These are phyloP conservation scores for Acer negundo DNA, from an alignment of 345 rosid species.

Conservation along the genomic window DNA sequence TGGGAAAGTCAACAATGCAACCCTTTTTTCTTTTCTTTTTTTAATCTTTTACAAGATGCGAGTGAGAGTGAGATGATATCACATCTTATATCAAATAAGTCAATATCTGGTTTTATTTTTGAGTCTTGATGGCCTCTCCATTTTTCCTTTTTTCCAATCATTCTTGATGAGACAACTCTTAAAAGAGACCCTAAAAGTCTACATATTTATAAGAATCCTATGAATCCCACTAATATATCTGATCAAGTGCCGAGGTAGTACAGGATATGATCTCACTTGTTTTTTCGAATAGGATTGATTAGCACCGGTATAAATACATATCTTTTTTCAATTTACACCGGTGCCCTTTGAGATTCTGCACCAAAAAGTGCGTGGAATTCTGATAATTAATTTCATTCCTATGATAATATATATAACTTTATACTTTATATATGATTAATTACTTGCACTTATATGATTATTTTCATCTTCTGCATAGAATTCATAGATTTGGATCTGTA, in stretches of 20 bases:
- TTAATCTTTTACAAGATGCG: not conserved
- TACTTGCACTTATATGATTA: not conserved
- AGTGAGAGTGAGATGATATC: not conserved
- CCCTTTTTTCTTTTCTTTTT: not conserved
- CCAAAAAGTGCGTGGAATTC: no score
- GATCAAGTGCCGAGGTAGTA: no score
- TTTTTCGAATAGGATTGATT: no score
- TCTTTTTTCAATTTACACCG: no score
- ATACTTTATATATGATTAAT: not conserved
- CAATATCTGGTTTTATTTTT: not conserved
- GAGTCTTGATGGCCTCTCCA: not conserved
- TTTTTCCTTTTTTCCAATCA: not conserved
- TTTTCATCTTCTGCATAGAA: conserved; percentile 2
- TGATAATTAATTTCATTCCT: no score
- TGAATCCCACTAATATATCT: no score
- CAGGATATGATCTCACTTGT: no score
- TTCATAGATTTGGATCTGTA: conserved; percentile 17
- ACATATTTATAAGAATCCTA: no score
- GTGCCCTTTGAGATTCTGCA: no score
- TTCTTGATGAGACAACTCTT: not conserved
- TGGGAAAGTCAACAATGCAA: conserved; percentile 10
- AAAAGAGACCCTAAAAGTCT: no score
- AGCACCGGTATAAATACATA: no score
- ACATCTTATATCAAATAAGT: not conserved
- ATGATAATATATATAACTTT: not conserved